A percentile compares a stretch with the other conserved stretches of the same genome.
These are phyloP conservation scores for Camptophora hylomeconis DNA, from an alignment of 2,329 filamentous ascomycete genomes.

Conservation along the genomic window DNA sequence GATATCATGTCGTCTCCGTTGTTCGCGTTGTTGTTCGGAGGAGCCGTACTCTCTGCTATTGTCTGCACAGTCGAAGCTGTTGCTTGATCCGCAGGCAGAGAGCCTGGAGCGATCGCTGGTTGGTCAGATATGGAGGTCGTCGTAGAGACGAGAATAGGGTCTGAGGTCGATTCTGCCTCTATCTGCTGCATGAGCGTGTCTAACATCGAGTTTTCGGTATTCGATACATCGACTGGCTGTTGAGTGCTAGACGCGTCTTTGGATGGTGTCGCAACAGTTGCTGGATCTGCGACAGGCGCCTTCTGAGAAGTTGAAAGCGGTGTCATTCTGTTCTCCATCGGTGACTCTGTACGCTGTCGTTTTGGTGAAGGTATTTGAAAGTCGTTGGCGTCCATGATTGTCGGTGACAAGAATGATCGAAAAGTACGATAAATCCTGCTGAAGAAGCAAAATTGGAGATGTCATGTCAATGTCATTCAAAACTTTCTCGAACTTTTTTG, in stretches of 20 bases:
- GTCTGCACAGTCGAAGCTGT: no score
- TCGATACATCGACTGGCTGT: neutral
- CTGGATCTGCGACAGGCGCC: neutral
- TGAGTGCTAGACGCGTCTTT: neutral
- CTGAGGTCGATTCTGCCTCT: slow-evolving; percentile 12
- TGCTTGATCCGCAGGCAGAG: no score
- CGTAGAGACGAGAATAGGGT: no score
- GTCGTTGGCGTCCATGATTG: slow-evolving; percentile 11
- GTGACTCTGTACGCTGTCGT: slow-evolving; percentile 12
- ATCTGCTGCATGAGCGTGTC: slow-evolving; percentile 16
- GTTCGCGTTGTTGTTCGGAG: no score
- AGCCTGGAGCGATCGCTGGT: no score
- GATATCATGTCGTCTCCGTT: no score
- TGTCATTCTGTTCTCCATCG: slow-evolving; percentile 5
- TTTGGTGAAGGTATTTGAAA: slow-evolving; percentile 15
- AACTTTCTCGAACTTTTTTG: slow-evolving; percentile 2
- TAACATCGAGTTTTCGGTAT: slow-evolving; percentile 6
- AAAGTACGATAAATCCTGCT: no score
- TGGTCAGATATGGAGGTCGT: no score
- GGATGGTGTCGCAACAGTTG: neutral
- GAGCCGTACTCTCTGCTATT: no score
- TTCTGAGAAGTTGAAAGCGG: neutral
- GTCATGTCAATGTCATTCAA: neutral
- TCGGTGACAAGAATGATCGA: neutral
- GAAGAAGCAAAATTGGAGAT: neutral